phyloP scores from a whole-genome alignment of 2,329 filamentous ascomycete genomes.

The Sporothrix phasma region DNA sequence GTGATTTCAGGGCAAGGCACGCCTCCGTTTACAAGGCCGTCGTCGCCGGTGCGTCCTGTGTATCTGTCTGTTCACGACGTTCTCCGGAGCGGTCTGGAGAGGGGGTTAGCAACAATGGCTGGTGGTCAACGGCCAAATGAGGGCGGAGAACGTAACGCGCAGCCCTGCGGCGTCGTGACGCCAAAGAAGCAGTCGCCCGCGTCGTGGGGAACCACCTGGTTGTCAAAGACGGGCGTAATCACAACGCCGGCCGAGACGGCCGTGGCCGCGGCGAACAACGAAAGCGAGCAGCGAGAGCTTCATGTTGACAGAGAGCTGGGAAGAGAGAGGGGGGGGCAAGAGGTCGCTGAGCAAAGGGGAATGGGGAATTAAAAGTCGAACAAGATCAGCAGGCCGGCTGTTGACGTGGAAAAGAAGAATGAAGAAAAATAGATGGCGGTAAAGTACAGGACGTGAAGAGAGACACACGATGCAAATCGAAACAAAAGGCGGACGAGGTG shows the following conservation, averaged over 20 bases:
- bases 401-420: background rate
- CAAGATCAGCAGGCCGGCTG: background rate
- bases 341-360: background rate
- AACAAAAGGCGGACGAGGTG: background rate
- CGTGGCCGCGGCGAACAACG: slow-evolving; percentile 35
- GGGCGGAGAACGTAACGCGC: slow-evolving; percentile 37
- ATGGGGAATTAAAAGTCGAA: background rate
- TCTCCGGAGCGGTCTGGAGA: slow-evolving; percentile 11
- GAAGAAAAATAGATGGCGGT: background rate
- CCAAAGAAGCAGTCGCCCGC: slow-evolving; percentile 46
- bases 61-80: background rate
- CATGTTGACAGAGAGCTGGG: slow-evolving; percentile 27
- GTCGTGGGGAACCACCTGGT: slow-evolving; percentile 42
- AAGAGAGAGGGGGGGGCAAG: background rate
- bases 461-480: background rate
- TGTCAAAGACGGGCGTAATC: slow-evolving; percentile 40
- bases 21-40: no score
- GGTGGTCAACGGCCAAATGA: no score
- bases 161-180: slow-evolving; percentile 45
- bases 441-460: background rate
- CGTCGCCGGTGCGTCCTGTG: background rate
- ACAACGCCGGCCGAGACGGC: slow-evolving; percentile 44
- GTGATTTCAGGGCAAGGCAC: background rate
- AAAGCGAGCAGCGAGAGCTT: slow-evolving; percentile 30
- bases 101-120: background rate